A percentile compares a stretch with the other conserved stretches of the same genome.
These are phyloP conservation scores for Rubia yunnanensis DNA, from an alignment of 257 asterid species.

Conservation along the genomic window DNA sequence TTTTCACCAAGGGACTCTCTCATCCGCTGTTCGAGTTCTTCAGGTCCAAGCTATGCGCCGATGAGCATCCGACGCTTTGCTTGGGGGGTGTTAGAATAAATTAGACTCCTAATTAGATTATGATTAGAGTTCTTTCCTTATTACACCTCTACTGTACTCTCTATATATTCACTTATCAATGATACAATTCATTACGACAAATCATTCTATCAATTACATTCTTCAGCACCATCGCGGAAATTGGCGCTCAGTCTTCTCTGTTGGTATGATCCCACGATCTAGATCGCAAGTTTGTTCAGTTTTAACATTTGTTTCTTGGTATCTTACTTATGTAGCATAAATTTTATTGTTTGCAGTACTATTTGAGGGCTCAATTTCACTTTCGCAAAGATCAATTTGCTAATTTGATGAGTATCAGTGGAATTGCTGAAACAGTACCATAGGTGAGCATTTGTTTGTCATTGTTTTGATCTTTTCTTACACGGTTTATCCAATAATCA, in stretches of 20 bases:
- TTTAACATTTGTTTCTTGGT: neutral
- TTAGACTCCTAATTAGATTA: no score
- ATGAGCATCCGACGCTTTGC: no score
- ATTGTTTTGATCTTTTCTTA: neutral
- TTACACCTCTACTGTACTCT: no score
- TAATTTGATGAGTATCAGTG: slow-evolving; percentile 70
- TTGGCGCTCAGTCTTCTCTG: slow-evolving; percentile 59
- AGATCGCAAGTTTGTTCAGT: neutral
- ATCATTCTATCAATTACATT: no score
- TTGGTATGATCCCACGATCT: slow-evolving; percentile 28
- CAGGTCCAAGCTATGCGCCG: no score
- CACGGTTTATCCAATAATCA: neutral
- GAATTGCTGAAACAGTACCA: slow-evolving; percentile 68
- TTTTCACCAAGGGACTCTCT: no score
- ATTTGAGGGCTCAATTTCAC: slow-evolving; percentile 83
- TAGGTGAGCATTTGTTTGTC: slow-evolving; percentile 38
- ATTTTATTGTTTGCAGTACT: slow-evolving; percentile 41
- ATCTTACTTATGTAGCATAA: neutral
- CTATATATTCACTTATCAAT: no score
- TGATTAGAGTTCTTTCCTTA: no score
- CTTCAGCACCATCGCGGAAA: slow-evolving; percentile 59
- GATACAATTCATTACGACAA: no score
- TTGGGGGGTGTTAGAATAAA: no score
- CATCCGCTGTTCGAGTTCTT: no score
- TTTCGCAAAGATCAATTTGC: slow-evolving; percentile 86